Evolutionary conservation across 2,329 filamentous ascomycete species (phyloP).

Genomic region (Aspergillus fumigatiaffinis): DNA sequence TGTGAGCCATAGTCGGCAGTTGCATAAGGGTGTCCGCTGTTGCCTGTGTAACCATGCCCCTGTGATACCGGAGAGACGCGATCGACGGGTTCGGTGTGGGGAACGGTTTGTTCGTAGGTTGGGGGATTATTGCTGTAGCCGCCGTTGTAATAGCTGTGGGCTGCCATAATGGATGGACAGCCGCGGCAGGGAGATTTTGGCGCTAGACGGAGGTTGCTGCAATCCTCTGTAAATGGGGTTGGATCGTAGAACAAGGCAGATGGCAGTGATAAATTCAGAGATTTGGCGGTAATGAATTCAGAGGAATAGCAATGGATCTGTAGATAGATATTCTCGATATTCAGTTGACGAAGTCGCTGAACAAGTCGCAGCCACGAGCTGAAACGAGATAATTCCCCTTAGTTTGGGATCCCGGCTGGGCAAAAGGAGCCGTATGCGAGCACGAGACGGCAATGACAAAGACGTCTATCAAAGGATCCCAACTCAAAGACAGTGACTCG

Average conservation of each 20-base stretch:
- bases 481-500: background rate
- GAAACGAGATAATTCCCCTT: background rate
- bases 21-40: conserved; percentile 31
- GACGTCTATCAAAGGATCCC: background rate
- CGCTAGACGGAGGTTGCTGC: conserved; percentile 2
- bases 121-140: conserved; percentile 32
- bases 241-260: background rate
- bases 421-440: background rate
- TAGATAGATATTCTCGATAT: background rate
- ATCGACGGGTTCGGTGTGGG: conserved; percentile 33
- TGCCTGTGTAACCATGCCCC: conserved; percentile 17
- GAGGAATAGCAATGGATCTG: background rate
- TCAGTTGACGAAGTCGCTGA: background rate
- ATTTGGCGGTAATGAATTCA: background rate
- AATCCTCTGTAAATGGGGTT: background rate
- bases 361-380: background rate
- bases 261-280: background rate
- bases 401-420: background rate
- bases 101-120: conserved; percentile 31
- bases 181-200: background rate
- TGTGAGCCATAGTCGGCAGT: conserved; percentile 42
- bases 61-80: conserved; percentile 23
- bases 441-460: background rate
- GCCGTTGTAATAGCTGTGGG: conserved; percentile 63
- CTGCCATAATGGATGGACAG: conserved; percentile 49